phyloP scores from a whole-genome alignment of 345 rosid species.

The Heritiera littoralis region DNA sequence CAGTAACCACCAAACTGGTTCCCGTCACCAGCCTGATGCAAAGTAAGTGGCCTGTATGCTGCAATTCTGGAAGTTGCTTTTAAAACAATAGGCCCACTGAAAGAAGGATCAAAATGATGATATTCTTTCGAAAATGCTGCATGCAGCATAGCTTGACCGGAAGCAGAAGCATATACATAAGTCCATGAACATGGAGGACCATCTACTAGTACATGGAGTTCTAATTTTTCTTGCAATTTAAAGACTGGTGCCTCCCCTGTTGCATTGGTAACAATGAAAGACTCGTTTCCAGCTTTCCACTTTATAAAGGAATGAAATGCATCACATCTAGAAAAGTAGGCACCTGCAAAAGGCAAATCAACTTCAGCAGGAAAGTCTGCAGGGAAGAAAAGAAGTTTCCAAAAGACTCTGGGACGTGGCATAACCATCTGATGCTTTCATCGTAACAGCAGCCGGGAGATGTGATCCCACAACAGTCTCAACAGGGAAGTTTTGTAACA shows the following conservation, averaged over 20 bases:
- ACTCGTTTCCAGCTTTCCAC: constrained; percentile 80
- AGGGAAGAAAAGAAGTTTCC: constrained; percentile 27
- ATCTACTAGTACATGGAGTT: constrained; percentile 31
- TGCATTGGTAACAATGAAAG: constrained; percentile 62
- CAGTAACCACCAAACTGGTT: constrained; percentile 87
- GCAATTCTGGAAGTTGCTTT: constrained; percentile 76
- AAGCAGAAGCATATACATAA: constrained; percentile 58
- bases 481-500: constrained; percentile 79
- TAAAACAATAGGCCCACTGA: constrained; percentile 52
- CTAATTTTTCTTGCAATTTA: constrained; percentile 33
- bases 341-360: constrained; percentile 56
- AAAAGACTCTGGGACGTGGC: constrained; percentile 22
- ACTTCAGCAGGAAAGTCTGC: constrained; percentile 26
- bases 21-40: constrained; percentile 73
- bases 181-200: constrained; percentile 84
- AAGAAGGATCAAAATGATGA: constrained; percentile 50
- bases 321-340: constrained; percentile 68
- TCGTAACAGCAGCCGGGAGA: constrained; percentile 76
- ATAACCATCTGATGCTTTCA: constrained; percentile 78
- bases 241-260: constrained; percentile 44
- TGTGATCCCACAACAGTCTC: constrained; percentile 83
- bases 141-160: constrained; percentile 75
- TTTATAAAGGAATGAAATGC: constrained; percentile 66
- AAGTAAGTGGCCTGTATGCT: constrained; percentile 67
- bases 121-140: constrained; percentile 73